These are phyloP conservation scores for Daucus carota DNA, from an alignment of 129 eudicot species.

Conservation along the genomic window DNA sequence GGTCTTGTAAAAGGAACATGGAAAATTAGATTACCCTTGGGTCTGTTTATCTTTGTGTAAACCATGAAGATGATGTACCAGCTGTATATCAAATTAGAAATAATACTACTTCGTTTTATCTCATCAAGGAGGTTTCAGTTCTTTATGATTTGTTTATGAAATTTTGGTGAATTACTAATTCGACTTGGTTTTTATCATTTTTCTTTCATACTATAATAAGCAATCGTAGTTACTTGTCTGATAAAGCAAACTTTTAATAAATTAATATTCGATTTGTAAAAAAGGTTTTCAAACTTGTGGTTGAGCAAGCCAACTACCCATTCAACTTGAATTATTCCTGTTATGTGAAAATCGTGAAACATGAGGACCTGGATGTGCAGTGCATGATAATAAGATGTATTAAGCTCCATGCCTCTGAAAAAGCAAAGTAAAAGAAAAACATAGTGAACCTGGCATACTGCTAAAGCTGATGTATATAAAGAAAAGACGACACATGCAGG, in stretches of 20 bases:
- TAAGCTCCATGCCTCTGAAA: neutral
- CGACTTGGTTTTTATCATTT: too few relatives aligned
- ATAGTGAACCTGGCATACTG: neutral
- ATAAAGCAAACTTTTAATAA: too few relatives aligned
- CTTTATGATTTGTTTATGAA: neutral
- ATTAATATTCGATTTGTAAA: too few relatives aligned
- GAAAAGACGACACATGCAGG: neutral
- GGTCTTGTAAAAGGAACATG: neutral
- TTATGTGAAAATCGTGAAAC: neutral
- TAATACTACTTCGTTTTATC: neutral
- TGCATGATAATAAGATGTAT: neutral
- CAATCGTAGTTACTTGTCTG: too few relatives aligned
- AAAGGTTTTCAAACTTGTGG: too few relatives aligned
- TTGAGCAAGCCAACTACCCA: too few relatives aligned
- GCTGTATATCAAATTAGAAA: conserved; percentile 8
- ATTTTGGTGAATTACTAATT: neutral
- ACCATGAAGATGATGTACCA: neutral
- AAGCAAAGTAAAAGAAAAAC: neutral
- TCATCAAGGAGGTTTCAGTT: neutral
- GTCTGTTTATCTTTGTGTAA: neutral
- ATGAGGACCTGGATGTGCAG: neutral
- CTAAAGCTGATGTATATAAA: neutral
- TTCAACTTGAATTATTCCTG: too few relatives aligned
- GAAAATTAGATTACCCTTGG: neutral
- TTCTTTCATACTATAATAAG: too few relatives aligned